Evolutionary conservation across 495 filamentous ascomycete genomes (phyloP), one percentile per base, ranked within the genome.

Genomic region (Hypoxylon intermedium): DNA sequence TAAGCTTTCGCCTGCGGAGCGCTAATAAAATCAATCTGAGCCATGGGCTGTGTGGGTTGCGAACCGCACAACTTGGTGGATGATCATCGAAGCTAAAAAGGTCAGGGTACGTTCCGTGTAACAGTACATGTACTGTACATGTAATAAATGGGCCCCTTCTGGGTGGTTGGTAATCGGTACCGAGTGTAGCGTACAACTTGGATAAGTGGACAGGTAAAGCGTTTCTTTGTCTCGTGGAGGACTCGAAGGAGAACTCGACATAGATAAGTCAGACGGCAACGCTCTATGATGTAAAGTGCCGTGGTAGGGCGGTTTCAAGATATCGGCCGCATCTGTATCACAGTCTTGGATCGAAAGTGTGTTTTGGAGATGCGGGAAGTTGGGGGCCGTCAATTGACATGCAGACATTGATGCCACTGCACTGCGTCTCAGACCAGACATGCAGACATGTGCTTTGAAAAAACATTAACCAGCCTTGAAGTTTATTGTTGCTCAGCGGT

Each of bases 71-170:
- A 15, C 42, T 43, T 54, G 30, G 18, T 30, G 11, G 40, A 49
- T 42, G 46, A 58, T 63, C 60, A 18, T 45, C 34, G 40, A 40
- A 60, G 41, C 60, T 58, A 48, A 42, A 47, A 63, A 42, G 52
- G 59, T n/a, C 33, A 60, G 49, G 23, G 41, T 36, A 30, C 36
- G 42, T 58, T 42, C 30, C 31, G 34, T 47, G 43, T 53, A 24
- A 45, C 37, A 31, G 37, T 5, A 19, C 24, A 43, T 16, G 37
- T 61, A 61, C 58, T 50, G 45, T 61, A 61, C 23, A 47, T 19
- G 38, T 21, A 41, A 51, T 43, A 50, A 62, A 41, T 48, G 37
- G 59, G 31, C 7, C 52, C 19, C 9, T 6, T 34, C 12, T 34
- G 12, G 40, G 40, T 43, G 19, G 36, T 40, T 19, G 16, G 36